A percentile compares a stretch with the other conserved stretches of the same genome.
Evolutionary conservation across 2,329 filamentous ascomycete species (phyloP).

Genomic region (Thyridium curvatum): DNA sequence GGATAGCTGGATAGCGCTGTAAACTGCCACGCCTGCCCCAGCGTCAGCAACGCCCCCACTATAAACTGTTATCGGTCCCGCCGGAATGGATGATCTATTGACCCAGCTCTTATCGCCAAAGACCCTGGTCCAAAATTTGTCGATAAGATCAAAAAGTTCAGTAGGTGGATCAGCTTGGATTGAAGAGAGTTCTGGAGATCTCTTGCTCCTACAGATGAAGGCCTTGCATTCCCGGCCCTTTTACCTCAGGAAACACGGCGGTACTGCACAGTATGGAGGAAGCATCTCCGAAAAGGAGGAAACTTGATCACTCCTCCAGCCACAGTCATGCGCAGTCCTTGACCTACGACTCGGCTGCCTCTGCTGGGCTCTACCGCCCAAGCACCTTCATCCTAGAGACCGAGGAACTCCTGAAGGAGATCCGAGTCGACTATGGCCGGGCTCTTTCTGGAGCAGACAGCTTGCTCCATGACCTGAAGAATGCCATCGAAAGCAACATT

Average conservation of each 20-base stretch:
- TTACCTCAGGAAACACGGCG: background rate
- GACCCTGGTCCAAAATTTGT: background rate
- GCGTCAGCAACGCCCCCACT: background rate
- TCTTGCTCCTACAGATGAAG: too few relatives aligned
- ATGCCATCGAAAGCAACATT: slow-evolving; percentile 40
- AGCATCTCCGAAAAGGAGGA: slow-evolving; percentile 24
- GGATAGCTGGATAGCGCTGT: background rate
- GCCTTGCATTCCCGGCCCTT: too few relatives aligned
- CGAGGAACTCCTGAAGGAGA: slow-evolving; percentile 51
- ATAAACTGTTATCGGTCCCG: slow-evolving; percentile 4
- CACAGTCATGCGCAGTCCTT: too few relatives aligned
- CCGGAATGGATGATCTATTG: slow-evolving; percentile 9
- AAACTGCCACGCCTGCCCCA: too few relatives aligned
- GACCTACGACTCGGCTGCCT: slow-evolving; percentile 17
- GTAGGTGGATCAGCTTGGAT: background rate
- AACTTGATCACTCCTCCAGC: slow-evolving; percentile 18
- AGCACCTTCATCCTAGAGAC: slow-evolving; percentile 54
- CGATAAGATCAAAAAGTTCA: slow-evolving; percentile 1
- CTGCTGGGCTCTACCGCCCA: slow-evolving; percentile 24
- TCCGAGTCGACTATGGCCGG: slow-evolving; percentile 44
- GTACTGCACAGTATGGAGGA: slow-evolving; percentile 17
- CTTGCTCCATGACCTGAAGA: slow-evolving; percentile 45
- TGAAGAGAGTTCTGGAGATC: too few relatives aligned
- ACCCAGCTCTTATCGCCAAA: slow-evolving; percentile 1
- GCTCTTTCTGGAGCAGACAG: slow-evolving; percentile 41